A percentile compares a stretch with the other conserved stretches of the same genome.
Conservation (phyloP, 495 filamentous ascomycete genomes). For the Letharia lupina region DNA sequence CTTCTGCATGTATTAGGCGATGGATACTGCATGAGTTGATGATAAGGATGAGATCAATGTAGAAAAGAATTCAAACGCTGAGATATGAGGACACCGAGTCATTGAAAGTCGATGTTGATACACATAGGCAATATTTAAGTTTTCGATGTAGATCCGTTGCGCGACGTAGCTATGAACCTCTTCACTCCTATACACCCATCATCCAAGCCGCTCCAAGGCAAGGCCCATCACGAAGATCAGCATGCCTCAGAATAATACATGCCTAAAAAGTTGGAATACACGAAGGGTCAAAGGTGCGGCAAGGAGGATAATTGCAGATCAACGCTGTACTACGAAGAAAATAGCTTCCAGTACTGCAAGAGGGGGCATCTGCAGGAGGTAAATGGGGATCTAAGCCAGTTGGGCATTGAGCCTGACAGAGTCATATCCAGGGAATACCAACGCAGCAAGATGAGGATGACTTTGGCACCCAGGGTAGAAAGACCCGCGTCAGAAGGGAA, state of each 20-base stretch:
- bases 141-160: not conserved
- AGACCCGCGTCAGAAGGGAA: constrained; percentile 45
- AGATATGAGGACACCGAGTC: not conserved
- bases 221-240: not conserved
- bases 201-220: not conserved
- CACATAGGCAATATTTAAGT: not conserved
- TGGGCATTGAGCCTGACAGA: not conserved
- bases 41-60: constrained; percentile 22
- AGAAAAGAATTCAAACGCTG: constrained; percentile 18
- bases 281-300: constrained; percentile 49
- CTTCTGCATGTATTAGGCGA: constrained; percentile 19
- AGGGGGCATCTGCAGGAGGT: constrained; percentile 58
- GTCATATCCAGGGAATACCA: constrained; percentile 28
- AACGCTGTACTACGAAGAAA: constrained; percentile 52
- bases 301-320: constrained; percentile 54
- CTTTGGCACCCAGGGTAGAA: constrained; percentile 57
- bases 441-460: constrained; percentile 59
- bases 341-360: constrained; percentile 57
- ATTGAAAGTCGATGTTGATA: not conserved
- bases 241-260: not conserved
- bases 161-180: not conserved
- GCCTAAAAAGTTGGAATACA: constrained; percentile 41
- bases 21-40: constrained; percentile 23
- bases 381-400: not conserved
- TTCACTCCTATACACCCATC: not conserved